Percentiles rank a stretch among this genome's conserved stretches.
phyloP scores from a whole-genome alignment of 2,329 filamentous ascomycete species.

The Diaporthe sp. region DNA sequence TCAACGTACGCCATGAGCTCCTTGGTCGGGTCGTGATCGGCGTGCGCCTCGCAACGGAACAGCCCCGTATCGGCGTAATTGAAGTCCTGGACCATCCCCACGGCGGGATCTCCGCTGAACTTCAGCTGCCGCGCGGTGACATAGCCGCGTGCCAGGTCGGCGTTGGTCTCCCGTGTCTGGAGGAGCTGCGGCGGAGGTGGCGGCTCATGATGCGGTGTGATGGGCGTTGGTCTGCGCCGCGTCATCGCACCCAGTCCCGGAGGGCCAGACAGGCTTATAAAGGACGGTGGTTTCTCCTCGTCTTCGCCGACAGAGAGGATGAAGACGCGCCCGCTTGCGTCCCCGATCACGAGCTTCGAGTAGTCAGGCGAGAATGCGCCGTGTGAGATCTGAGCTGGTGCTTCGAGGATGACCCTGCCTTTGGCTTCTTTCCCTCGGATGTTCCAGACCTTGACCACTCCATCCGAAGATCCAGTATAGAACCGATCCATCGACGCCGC shows the following conservation, averaged over 20 bases:
- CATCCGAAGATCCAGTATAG: constrained; percentile 73
- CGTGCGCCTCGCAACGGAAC: constrained; percentile 61
- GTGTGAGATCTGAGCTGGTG: constrained; percentile 65
- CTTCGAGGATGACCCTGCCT: constrained; percentile 64
- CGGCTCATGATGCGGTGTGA: constrained; percentile 63
- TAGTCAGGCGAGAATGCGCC: constrained; percentile 69
- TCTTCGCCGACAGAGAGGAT: constrained; percentile 61
- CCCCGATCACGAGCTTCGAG: constrained; percentile 66
- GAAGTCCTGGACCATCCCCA: constrained; percentile 68
- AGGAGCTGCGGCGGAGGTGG: constrained; percentile 47
- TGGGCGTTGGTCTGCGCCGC: constrained; percentile 55
- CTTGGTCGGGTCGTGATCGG: constrained; percentile 51
- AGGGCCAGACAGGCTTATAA: constrained; percentile 49
- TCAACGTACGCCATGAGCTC: constrained; percentile 59
- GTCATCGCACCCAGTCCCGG: constrained; percentile 45
- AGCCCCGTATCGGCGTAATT: constrained; percentile 58
- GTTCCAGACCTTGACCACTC: constrained; percentile 72
- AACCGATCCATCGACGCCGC: constrained; percentile 65
- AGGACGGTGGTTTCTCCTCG: constrained; percentile 49
- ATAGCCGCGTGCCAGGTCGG: constrained; percentile 43
- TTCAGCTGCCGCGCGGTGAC: constrained; percentile 54
- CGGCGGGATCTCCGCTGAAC: constrained; percentile 54
- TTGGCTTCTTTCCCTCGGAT: constrained; percentile 57
- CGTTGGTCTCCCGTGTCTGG: constrained; percentile 39
- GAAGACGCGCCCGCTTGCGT: constrained; percentile 70